Evolutionary conservation across 2,329 filamentous ascomycete genomes (phyloP).

Genomic region (Hypoxylon sp.): DNA sequence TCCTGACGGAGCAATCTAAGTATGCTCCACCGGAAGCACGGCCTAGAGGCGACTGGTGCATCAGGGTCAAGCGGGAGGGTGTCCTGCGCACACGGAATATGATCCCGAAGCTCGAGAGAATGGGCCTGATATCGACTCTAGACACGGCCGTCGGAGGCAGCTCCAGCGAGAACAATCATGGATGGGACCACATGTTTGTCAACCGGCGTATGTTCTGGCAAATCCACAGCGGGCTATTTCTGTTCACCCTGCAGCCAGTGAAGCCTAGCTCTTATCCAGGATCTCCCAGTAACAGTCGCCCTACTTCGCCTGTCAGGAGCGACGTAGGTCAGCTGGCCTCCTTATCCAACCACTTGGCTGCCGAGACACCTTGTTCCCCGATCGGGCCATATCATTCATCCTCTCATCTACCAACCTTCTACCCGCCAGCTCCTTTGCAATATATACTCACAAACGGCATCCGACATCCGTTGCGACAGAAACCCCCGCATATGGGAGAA

Average conservation of each 20-base stretch:
- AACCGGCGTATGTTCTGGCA: constrained; percentile 91
- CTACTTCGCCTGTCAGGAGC: constrained; percentile 62
- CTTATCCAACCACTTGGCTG: constrained; percentile 45
- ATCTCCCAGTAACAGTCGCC: constrained; percentile 66
- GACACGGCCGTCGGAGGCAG: constrained; percentile 80
- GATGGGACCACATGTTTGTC: constrained; percentile 86
- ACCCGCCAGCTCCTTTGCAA: constrained; percentile 83
- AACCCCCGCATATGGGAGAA: constrained; percentile 90
- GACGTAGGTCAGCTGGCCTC: constrained; percentile 50
- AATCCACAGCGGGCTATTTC: constrained; percentile 84
- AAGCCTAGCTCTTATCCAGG: constrained; percentile 57
- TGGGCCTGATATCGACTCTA: constrained; percentile 84
- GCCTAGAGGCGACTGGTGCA: constrained; percentile 87
- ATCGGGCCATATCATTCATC: constrained; percentile 82
- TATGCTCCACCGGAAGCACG: constrained; percentile 76
- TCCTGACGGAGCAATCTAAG: constrained; percentile 73
- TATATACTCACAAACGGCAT: constrained; percentile 83
- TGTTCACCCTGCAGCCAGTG: constrained; percentile 82
- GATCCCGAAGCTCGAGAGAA: constrained; percentile 90
- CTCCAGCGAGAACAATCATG: constrained; percentile 70
- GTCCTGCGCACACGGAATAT: constrained; percentile 86
- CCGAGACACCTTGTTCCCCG: constrained; percentile 59
- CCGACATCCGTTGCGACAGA: constrained; percentile 87
- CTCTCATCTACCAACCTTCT: constrained; percentile 91
- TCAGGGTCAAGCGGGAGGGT: constrained; percentile 88